Evolutionary conservation across 2,329 filamentous ascomycete species (phyloP).

Genomic region (Acephala macrosclerotiorum): DNA sequence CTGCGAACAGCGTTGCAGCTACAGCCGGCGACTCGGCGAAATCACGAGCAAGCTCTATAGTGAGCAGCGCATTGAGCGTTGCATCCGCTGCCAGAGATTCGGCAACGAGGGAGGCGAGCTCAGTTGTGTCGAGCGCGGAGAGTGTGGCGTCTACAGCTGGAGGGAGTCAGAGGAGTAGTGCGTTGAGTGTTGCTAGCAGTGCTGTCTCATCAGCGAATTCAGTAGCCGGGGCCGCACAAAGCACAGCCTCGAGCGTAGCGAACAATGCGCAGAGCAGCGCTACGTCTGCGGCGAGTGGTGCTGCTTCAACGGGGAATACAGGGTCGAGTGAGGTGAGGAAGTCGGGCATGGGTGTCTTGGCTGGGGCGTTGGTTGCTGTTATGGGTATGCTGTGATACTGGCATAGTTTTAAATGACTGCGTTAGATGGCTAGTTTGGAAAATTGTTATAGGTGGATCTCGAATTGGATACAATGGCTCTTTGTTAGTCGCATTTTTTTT

Average conservation of each 20-base stretch:
- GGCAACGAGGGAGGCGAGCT: conserved; percentile 14
- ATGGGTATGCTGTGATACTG: conserved; percentile 14
- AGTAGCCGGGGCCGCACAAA: background rate
- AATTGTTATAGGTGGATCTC: no score
- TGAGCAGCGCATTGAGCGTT: conserved; percentile 6
- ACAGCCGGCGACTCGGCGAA: conserved; percentile 6
- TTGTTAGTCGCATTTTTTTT: no score
- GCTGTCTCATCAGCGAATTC: conserved; percentile 1
- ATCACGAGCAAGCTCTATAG: background rate
- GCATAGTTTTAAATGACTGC: background rate
- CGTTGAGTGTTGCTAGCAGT: conserved; percentile 10
- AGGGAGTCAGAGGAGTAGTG: background rate
- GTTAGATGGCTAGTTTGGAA: background rate
- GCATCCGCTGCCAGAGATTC: conserved; percentile 9
- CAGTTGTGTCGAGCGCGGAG: conserved; percentile 4
- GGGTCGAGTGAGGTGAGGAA: background rate
- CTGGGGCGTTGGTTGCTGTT: conserved; percentile 14
- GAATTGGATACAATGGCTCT: no score
- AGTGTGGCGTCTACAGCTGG: conserved; percentile 16
- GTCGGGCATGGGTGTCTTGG: conserved; percentile 13
- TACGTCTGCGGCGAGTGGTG: background rate
- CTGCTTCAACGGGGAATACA: background rate
- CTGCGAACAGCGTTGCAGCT: conserved; percentile 4
- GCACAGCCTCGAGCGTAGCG: conserved; percentile 12
- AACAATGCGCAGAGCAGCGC: conserved; percentile 1